Evolutionary conservation across 2,329 filamentous ascomycete genomes (phyloP).

Genomic region (Canariomyces notabilis): DNA sequence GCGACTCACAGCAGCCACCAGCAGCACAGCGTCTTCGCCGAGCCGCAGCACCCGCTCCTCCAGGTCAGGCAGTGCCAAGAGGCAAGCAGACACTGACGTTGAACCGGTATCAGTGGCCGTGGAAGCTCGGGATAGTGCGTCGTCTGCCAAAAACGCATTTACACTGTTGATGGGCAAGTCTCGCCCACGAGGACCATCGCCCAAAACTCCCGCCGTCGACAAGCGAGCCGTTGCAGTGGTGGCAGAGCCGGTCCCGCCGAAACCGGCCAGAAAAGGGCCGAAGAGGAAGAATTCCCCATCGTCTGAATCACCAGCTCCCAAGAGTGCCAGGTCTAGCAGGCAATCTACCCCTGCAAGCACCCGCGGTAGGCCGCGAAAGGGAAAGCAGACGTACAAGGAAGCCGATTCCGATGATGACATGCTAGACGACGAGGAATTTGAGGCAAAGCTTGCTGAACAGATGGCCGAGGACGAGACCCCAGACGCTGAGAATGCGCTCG

Average conservation of each 20-base stretch:
- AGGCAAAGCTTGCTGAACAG: conserved; percentile 67
- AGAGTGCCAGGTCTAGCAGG: conserved; percentile 70
- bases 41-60: conserved; percentile 36
- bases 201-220: conserved; percentile 20
- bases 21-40: conserved; percentile 38
- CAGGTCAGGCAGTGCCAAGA: conserved; percentile 32
- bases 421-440: conserved; percentile 79
- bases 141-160: conserved; percentile 43
- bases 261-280: conserved; percentile 21
- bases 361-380: conserved; percentile 48
- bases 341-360: conserved; percentile 65
- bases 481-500: conserved; percentile 32
- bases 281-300: conserved; percentile 36
- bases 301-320: conserved; percentile 40
- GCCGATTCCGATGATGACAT: conserved; percentile 56
- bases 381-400: conserved; percentile 45
- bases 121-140: conserved; percentile 25
- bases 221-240: conserved; percentile 21
- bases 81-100: conserved; percentile 15
- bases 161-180: conserved; percentile 48
- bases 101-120: conserved; percentile 35
- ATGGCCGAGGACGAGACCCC: conserved; percentile 40
- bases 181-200: conserved; percentile 14
- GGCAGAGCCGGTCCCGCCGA: conserved; percentile 27
- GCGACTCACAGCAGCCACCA: conserved; percentile 48